These are phyloP conservation scores for Pezicula carpinea DNA, from an alignment of 2,329 filamentous ascomycete genomes.

Conservation along the genomic window DNA sequence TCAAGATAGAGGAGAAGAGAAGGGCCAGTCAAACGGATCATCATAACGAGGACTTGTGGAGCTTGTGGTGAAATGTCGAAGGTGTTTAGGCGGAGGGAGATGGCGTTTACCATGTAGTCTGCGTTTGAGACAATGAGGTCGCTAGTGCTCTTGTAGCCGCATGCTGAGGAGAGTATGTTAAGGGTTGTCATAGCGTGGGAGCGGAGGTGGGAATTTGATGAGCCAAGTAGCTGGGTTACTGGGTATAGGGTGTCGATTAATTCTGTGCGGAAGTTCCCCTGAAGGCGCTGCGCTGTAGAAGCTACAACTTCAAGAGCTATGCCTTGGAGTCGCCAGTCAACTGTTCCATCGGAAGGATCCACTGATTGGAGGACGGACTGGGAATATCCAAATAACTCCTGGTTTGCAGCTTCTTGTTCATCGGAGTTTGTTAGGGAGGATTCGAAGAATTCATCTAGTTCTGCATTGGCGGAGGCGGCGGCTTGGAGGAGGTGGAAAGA, in stretches of 20 bases:
- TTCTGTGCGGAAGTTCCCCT: constrained; percentile 70
- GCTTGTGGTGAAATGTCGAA: constrained; percentile 90
- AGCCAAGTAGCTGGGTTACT: constrained; percentile 81
- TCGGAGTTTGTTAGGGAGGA: constrained; percentile 37
- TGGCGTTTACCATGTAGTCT: constrained; percentile 93
- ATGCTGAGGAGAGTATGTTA: constrained; percentile 72
- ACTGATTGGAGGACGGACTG: constrained; percentile 50
- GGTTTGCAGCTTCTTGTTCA: constrained; percentile 42
- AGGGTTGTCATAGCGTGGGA: constrained; percentile 79
- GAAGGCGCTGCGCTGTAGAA: constrained; percentile 65
- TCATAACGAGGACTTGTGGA: constrained; percentile 88
- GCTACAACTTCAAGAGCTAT: constrained; percentile 78
- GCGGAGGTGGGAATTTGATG: constrained; percentile 61
- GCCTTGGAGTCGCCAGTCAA: constrained; percentile 70
- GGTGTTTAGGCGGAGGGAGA: constrained; percentile 82
- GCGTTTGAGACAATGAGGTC: constrained; percentile 85
- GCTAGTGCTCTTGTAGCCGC: constrained; percentile 69
- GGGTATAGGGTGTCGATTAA: constrained; percentile 90
- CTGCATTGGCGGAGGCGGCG: constrained; percentile 43
- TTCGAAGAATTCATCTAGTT: constrained; percentile 64
- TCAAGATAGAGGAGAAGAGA: constrained; percentile 82
- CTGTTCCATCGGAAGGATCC: constrained; percentile 39
- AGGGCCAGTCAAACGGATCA: constrained; percentile 82
- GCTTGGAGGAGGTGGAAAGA: constrained; percentile 66
- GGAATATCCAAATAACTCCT: constrained; percentile 61